Conservation (phyloP, 208 protist genomes). For the Entamoeba moshkovskii region DNA sequence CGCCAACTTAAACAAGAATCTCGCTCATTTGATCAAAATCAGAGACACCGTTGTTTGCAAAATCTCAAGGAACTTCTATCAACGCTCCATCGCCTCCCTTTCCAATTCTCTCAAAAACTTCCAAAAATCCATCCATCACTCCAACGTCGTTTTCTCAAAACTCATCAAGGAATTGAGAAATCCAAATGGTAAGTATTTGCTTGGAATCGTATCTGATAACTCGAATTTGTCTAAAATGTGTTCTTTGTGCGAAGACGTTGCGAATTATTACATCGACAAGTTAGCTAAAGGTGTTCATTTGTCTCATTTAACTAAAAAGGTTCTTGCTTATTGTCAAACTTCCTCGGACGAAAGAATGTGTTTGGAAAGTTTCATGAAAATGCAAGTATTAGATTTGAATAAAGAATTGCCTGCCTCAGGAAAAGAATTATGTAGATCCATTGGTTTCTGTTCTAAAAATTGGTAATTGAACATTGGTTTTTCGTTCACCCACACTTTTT, state of each 20-base stretch:
- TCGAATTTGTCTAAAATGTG: neutral
- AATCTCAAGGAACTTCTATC: neutral
- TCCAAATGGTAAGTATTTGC: neutral
- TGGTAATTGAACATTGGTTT: conserved; percentile 5
- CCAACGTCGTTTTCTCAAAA: neutral
- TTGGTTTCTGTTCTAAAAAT: neutral
- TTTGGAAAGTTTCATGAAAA: neutral
- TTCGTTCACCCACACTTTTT: no score
- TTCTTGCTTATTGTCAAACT: neutral
- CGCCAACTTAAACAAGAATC: no score
- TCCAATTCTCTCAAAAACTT: no score
- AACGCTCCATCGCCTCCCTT: neutral
- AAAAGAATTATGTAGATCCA: neutral
- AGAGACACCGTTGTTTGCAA: neutral
- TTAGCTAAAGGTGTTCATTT: neutral
- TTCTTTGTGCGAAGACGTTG: neutral
- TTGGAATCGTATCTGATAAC: neutral
- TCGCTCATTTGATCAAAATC: neutral
- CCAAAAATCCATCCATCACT: neutral
- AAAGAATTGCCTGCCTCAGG: neutral
- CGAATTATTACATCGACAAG: neutral
- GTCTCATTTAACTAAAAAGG: neutral
- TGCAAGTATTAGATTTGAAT: neutral
- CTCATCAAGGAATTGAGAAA: neutral
- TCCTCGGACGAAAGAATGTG: neutral